Evolutionary conservation across 2,329 filamentous ascomycete species (phyloP), one percentile per base, ranked within the genome.

Genomic region (Calonectria honghensis): DNA sequence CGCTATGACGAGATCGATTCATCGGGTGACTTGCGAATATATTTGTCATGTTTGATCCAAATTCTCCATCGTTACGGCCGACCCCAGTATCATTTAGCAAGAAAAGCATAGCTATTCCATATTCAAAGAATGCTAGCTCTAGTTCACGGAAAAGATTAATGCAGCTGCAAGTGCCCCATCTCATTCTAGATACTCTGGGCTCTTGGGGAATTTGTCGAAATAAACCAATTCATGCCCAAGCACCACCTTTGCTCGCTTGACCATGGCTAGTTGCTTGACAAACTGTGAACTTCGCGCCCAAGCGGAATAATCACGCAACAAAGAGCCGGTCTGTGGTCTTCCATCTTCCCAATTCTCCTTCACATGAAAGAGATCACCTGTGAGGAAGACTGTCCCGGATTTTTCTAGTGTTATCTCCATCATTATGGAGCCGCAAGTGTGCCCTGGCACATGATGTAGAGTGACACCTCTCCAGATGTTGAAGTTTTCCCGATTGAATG

Each of bases 321-420:
- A 20, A 18, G 57, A 61, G 14, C 57, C 57, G 4, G 57, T 61
- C n/a, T 61, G 57, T 10, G 57, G 57, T 4, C 57, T 39, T 3
- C 57, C 57, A 20, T 61, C 57, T 35, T 61, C 57, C 57, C 57
- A 61, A n/a, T 61, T 61, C 57, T 61, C 57, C 4, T 41, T 61
- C 6, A 61, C 35, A 29, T 61, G 57, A 16, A 61, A 61, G 18
- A 61, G n/a, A 41, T 61, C 57, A 9, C 57, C 57, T 2, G 57
- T 61, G 2, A 61, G 35, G 2, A 61, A 61, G 13, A 61, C 35
- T 20, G 57, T 61, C 10, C 35, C 57, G 24, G 57, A 61, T 3
- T 61, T 61, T 29, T 39, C 6, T 35, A 61, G 14, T 6, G n/a
- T 41, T 29, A 61, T 24, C 35, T 61, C 57, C 57, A 61, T 61